Base-by-base conservation (phyloP, 257 asterid genomes). In the Verbascum thapsus region DNA sequence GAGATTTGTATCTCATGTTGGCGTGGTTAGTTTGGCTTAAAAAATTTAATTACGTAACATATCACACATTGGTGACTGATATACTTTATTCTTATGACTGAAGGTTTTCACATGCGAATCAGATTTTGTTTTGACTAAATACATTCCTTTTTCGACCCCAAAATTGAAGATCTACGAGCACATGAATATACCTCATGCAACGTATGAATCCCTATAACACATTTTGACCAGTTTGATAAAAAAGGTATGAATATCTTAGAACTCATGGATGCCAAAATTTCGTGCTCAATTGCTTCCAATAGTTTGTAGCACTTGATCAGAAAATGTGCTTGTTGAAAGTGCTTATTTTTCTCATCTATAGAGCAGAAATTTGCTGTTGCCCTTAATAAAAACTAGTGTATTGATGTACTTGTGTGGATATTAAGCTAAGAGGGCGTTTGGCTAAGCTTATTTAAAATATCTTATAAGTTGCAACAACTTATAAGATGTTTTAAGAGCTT, bases 91-190 rank as follows among this genome's bases (percentile, higher is more conserved):
- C 57, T 61, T 62, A 8, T 53, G 34, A 72, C 70, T 80, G 85
- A 72, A 91, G 96, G 88, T 91, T 44, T 84, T 74, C 76, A 88
- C 96, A 0, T 83, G 94, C 75, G 77, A 43, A 16, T 80, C 80
- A 12, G 91, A 81, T 62, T 47, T 78, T 47, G 78, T 80, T 26
- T 50, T 90, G 63, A 73, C 83, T 23, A 65, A 39, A 64, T 72
- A 79, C 49, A 42, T 83, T 48, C 77, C 94, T 12, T 82, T 76
- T 58, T 81, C 94, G 6, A 80, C 83, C 15, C 64, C 85, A 3
- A 85, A 79, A 72, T 45, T 88, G 80, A 81, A 76, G 79, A 32
- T 18, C 1, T 91, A 82, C 76, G 5, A 58, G 30, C 66, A 84
- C 39, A 34, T 38, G 23, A 77, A 53, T 63, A 39, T 71, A 43